Percentiles rank a stretch among this genome's conserved stretches.
Conservation (phyloP, 345 rosid species). For the Anastatica hierochuntica region DNA sequence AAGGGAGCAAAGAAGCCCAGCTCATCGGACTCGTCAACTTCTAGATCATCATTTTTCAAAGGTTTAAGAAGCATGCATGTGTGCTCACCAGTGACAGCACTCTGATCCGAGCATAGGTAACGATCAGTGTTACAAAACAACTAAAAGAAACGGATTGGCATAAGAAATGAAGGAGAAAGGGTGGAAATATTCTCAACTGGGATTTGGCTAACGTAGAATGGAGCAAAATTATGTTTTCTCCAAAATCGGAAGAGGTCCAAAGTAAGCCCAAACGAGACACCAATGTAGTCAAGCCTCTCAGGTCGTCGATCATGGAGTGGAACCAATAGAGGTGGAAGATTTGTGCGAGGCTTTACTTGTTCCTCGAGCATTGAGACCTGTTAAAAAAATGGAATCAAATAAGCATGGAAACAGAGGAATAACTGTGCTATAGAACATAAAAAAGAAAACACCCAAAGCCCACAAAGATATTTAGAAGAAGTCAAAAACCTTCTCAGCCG, state of each 20-base stretch:
- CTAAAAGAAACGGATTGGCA: not conserved
- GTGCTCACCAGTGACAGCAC: constrained; percentile 85
- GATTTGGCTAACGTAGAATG: constrained; percentile 76
- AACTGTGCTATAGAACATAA: not conserved
- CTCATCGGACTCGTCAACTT: constrained; percentile 49
- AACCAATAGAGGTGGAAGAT: constrained; percentile 81
- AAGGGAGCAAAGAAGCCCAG: constrained; percentile 91
- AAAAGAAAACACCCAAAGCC: not conserved
- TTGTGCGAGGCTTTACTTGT: constrained; percentile 60
- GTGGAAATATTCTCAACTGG: constrained; percentile 55
- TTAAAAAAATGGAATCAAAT: not conserved
- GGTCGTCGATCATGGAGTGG: constrained; percentile 68
- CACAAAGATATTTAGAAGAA: too few species aligned
- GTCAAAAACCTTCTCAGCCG: constrained; percentile 87
- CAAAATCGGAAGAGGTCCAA: constrained; percentile 91
- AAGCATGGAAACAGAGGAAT: not conserved
- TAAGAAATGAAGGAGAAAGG: not conserved
- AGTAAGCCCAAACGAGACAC: constrained; percentile 97
- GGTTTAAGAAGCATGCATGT: constrained; percentile 88
- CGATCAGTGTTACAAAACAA: constrained; percentile 1
- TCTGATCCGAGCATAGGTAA: constrained; percentile 34
- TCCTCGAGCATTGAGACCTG: constrained; percentile 90
- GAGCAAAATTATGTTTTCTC: constrained; percentile 84
- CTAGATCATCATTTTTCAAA: constrained; percentile 54
- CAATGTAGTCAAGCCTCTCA: constrained; percentile 83